Evolutionary conservation across 1,284 basidiomycete species (phyloP), one percentile per base, ranked within the genome.

Genomic region (Pholiota adiposa): DNA sequence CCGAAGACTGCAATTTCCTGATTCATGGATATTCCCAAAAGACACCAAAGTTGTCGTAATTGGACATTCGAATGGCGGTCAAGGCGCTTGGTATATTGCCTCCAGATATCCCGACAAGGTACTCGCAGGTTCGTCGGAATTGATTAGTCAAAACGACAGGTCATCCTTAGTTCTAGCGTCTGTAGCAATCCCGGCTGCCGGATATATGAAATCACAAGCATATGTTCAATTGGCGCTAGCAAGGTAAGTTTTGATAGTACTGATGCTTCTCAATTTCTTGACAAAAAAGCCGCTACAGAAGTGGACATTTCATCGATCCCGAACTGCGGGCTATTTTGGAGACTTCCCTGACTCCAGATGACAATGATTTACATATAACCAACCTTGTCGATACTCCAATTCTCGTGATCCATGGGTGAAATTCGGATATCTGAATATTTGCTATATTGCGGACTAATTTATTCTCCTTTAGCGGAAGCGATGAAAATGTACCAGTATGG

Each of bases 51-150:
- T 87, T 0, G 72, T 92, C 9, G 69, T 96, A 6, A 77, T 96
- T 48, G 95, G 95, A 0, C 95, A 97, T 70, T 96, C 94, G 1
- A 97, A 97, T 70, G 95, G 95, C 8, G 95, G 94, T 2, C 95
- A 97, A 73, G 95, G 95, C 0, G 81, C 89, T 2, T 95, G 93
- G 91, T 88, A 94, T 70, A 69, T 90, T 4, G 85, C 90, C 1
- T 82, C 86, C 23, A 80, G 89, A 58, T 92, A 84, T 70, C 93
- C 94, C 0, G 94, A 96, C 70, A 79, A 83, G 38, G 83, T 94
- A 0, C 70, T 88, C 3, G 94, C 82, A 52, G 83, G 88, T 87
- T 40, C 21, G 54, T 56, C 2, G 6, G 51, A 23, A 31, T 34
- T 18, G 16, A 25, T 31, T 19, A 4, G 18, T 27, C 31, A 21